Percentiles rank a stretch among this genome's conserved stretches.
Evolutionary conservation across 371 early-diverging fungal genomes (phyloP).

Genomic region (Fennellomyces sp.): DNA sequence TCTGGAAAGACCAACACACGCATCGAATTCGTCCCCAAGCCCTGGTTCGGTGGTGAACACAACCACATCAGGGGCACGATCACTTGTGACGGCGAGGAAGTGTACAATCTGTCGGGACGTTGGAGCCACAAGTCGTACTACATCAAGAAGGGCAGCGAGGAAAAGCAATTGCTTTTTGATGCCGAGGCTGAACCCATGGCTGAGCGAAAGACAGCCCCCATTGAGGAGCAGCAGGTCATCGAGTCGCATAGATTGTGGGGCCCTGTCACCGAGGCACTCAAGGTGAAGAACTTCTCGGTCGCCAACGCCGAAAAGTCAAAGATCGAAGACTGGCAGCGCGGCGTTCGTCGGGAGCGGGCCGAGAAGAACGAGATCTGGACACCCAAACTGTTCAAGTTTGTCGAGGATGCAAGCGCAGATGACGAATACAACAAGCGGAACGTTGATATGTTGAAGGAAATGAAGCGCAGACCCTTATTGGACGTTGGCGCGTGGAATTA

Average conservation of each 20-base stretch:
- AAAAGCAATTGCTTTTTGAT: slow-evolving; percentile 66
- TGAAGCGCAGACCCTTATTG: slow-evolving; percentile 34
- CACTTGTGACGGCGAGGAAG: slow-evolving; percentile 23
- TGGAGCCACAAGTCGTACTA: slow-evolving; percentile 68
- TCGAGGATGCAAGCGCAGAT: slow-evolving; percentile 34
- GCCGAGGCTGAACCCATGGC: slow-evolving; percentile 60
- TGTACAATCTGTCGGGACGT: slow-evolving; percentile 51
- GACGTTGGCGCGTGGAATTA: slow-evolving; percentile 53
- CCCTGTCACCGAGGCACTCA: slow-evolving; percentile 66
- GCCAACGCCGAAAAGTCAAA: slow-evolving; percentile 73
- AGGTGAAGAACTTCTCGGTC: slow-evolving; percentile 58
- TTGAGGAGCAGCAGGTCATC: slow-evolving; percentile 62
- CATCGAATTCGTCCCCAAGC: slow-evolving; percentile 60
- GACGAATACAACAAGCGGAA: slow-evolving; percentile 18
- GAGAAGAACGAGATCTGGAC: slow-evolving; percentile 40
- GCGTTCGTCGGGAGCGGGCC: slow-evolving; percentile 64
- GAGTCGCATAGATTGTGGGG: slow-evolving; percentile 81
- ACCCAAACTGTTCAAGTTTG: slow-evolving; percentile 58
- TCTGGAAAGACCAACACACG: slow-evolving; percentile 48
- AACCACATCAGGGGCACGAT: slow-evolving; percentile 50
- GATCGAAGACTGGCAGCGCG: slow-evolving; percentile 78
- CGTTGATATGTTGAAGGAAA: slow-evolving; percentile 12
- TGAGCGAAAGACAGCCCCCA: slow-evolving; percentile 54
- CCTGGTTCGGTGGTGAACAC: slow-evolving; percentile 58
- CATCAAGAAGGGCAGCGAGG: slow-evolving; percentile 27